Percentiles rank a stretch among this genome's conserved stretches.
Evolutionary conservation across 164 flowering plant species (phyloP).

Genomic region (Brasenia schreberi): DNA sequence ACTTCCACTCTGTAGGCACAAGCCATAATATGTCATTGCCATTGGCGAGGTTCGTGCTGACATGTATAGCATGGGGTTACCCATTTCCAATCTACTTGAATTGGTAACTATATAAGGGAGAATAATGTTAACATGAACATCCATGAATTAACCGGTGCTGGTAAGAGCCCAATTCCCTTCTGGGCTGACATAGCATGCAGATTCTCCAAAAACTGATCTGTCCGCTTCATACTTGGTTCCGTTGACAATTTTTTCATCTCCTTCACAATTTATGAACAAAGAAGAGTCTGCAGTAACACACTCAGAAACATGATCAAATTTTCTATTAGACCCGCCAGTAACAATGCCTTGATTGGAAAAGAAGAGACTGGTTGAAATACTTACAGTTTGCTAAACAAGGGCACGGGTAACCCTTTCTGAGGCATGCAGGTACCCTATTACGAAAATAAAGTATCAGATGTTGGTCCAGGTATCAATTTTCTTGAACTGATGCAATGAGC

Average conservation of each 20-base stretch:
- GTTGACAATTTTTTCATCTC: slow-evolving; percentile 16
- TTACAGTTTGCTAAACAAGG: slow-evolving; percentile 18
- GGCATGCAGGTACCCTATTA: slow-evolving; percentile 13
- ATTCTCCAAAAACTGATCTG: slow-evolving; percentile 22
- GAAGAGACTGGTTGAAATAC: slow-evolving; percentile 4
- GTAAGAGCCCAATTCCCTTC: slow-evolving; percentile 29
- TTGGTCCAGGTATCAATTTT: neutral
- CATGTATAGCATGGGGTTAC: slow-evolving; percentile 38
- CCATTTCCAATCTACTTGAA: slow-evolving; percentile 27
- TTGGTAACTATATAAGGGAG: slow-evolving; percentile 10
- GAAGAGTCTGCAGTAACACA: slow-evolving; percentile 12
- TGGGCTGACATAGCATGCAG: slow-evolving; percentile 23
- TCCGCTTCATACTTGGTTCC: slow-evolving; percentile 18
- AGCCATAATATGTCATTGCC: slow-evolving; percentile 40
- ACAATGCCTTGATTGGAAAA: too few species aligned
- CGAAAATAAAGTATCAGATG: neutral
- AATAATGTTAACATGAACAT: slow-evolving; percentile 13
- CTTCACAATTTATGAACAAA: slow-evolving; percentile 40
- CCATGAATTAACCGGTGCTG: slow-evolving; percentile 27
- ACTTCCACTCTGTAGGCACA: slow-evolving; percentile 29
- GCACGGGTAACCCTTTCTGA: slow-evolving; percentile 22
- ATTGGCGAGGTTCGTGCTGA: slow-evolving; percentile 37
- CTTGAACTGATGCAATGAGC: neutral
- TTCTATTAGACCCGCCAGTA: too few species aligned
- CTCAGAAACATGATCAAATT: neutral